A percentile compares a stretch with the other conserved stretches of the same genome.
Conservation (phyloP, 345 rosid species). For the Lepidium didymum region DNA sequence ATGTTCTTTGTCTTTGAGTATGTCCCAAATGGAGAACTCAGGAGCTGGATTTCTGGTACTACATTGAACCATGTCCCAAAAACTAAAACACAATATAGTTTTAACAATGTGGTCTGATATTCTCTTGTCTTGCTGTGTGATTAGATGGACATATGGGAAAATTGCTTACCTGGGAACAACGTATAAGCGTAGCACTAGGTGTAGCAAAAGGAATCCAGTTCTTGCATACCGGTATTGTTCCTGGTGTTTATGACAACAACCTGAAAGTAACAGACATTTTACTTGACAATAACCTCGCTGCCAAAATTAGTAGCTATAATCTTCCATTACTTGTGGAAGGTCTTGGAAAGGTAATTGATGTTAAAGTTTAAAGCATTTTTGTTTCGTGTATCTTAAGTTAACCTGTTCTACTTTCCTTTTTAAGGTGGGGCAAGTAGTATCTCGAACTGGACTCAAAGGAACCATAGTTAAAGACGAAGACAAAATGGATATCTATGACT, state of each 20-base stretch:
- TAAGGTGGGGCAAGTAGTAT: constrained; percentile 48
- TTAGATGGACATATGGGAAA: constrained; percentile 43
- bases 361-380: not conserved
- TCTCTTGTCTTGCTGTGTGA: not conserved
- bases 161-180: constrained; percentile 69
- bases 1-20: constrained; percentile 80
- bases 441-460: constrained; percentile 41
- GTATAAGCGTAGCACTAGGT: constrained; percentile 78
- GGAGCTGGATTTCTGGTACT: constrained; percentile 89
- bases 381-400: constrained; percentile 7
- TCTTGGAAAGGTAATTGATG: constrained; percentile 45
- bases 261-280: constrained; percentile 76
- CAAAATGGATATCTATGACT: constrained; percentile 61
- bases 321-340: constrained; percentile 68
- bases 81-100: not conserved
- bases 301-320: constrained; percentile 83
- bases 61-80: not conserved
- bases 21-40: constrained; percentile 76
- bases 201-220: constrained; percentile 85
- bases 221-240: constrained; percentile 86
- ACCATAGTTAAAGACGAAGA: constrained; percentile 44
- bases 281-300: constrained; percentile 69
- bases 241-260: constrained; percentile 73
- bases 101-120: not conserved
- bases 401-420: not conserved